Conservation (phyloP, 768 basidiomycete species). For the Neoboletus magnificus region DNA sequence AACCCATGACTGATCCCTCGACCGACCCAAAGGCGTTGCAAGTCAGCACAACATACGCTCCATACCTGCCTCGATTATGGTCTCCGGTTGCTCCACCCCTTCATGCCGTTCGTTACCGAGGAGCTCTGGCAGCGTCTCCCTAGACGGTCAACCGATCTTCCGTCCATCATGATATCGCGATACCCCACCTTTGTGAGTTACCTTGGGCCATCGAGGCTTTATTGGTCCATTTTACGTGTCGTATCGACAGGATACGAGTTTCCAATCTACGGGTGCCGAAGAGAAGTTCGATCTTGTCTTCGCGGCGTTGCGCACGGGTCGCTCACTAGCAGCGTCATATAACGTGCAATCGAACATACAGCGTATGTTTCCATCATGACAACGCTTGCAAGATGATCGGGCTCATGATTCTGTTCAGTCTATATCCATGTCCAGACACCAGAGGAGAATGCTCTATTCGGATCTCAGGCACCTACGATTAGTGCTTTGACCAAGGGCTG, state of each 20-base stretch:
- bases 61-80: conserved; percentile 94
- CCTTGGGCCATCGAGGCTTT: not conserved
- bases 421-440: conserved; percentile 70
- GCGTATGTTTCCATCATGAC: conserved; percentile 1
- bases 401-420: conserved; percentile 37
- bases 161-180: conserved; percentile 85
- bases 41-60: conserved; percentile 91
- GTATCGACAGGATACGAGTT: conserved; percentile 49
- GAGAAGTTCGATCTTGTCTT: conserved; percentile 86
- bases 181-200: conserved; percentile 76
- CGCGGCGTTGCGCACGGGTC: conserved; percentile 61
- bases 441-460: conserved; percentile 62
- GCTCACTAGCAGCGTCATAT: conserved; percentile 63
- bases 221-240: not conserved
- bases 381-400: not conserved
- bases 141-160: conserved; percentile 72
- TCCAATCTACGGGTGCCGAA: conserved; percentile 70
- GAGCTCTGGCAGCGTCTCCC: conserved; percentile 98
- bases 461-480: conserved; percentile 72
- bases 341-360: conserved; percentile 77
- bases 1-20: conserved; percentile 88
- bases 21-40: conserved; percentile 57
- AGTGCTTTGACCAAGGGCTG: conserved; percentile 84
- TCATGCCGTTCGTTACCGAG: conserved; percentile 99
- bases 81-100: conserved; percentile 87